A percentile compares a stretch with the other conserved stretches of the same genome.
Conservation (phyloP, 1,139 yeast species). For the Yamadazyma kanchanaburiensis region DNA sequence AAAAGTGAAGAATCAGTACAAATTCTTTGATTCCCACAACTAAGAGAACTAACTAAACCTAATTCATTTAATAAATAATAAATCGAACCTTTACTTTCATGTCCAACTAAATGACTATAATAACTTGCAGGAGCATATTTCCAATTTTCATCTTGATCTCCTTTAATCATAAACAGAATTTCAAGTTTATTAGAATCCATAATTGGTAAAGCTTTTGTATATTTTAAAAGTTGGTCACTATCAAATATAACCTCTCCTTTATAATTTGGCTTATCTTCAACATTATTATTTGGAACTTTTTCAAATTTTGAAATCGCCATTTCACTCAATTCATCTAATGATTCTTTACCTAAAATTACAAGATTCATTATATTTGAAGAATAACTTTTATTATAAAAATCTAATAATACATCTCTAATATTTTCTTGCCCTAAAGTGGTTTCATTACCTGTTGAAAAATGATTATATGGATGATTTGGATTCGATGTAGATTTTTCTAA, state of each 20-base stretch:
- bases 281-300: constrained; percentile 53
- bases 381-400: constrained; percentile 60
- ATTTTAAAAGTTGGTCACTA: constrained; percentile 47
- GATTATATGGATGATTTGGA: constrained; percentile 67
- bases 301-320: constrained; percentile 75
- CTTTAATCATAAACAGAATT: constrained; percentile 71
- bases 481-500: constrained; percentile 74
- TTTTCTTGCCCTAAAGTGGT: constrained; percentile 57
- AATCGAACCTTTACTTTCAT: constrained; percentile 83
- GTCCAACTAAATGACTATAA: constrained; percentile 81
- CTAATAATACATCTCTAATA: constrained; percentile 63
- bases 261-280: constrained; percentile 47
- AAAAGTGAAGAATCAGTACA: constrained; percentile 70
- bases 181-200: constrained; percentile 72
- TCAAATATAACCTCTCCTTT: constrained; percentile 27
- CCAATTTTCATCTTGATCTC: constrained; percentile 61
- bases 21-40: constrained; percentile 70
- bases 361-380: constrained; percentile 83
- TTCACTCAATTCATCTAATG: constrained; percentile 61
- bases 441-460: constrained; percentile 73
- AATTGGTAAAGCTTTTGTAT: constrained; percentile 74
- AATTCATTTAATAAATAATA: constrained; percentile 59
- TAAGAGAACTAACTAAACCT: constrained; percentile 78
- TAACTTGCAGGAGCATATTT: constrained; percentile 67
- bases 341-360: constrained; percentile 80